Base-by-base conservation (phyloP, 805 yeast species). In the Tetrapisispora pingtungensis region DNA sequence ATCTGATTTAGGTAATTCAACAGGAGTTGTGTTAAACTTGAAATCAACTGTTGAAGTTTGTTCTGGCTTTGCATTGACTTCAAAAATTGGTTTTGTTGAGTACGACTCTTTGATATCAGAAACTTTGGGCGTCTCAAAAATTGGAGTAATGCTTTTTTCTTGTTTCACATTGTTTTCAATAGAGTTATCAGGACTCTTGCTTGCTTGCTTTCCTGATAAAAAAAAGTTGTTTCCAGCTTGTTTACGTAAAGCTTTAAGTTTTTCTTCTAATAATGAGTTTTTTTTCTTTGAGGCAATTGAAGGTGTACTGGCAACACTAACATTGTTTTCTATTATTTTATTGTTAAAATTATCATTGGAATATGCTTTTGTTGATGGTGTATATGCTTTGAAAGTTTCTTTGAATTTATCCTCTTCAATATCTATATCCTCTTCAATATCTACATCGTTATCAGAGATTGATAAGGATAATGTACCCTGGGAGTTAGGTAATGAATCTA, bases 401-500 rank as follows among this genome's bases (percentile, higher is more conserved):
- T 24, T n/a, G 5, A n/a, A 3, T 7, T 6, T 22, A 3, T 7
- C 17, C 3, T 36, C 31, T 2, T 22, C 18, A 2, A 36, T 8
- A n/a, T 36, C 30, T 7, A n/a, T n/a, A 5, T 36, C 39, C 14
- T 36, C 39, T 7, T 36, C 39, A 24, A 20, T 36, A n/a, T 34
- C 37, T 10, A 34, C 7, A 7, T 36, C 39, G 15, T 36, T 36
- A 5, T 36, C 39, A 13, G 39, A 36, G 5, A 36, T 27, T 22
- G 39, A 36, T 24, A 10, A n/a, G 5, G 39, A 13, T 10, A 36
- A 7, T 15, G 31, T 5, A n/a, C 39, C 17, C 2, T 24, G 14
- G 2, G 20, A 14, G 22, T 15, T 24, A 12, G 44, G 40, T 15
- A 41, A 7, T 3, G 51, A 41, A 39, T 49, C 53, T 14, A 51